phyloP scores from a whole-genome alignment of 192 early-diverging fungal genomes.

The Backusella sp. region DNA sequence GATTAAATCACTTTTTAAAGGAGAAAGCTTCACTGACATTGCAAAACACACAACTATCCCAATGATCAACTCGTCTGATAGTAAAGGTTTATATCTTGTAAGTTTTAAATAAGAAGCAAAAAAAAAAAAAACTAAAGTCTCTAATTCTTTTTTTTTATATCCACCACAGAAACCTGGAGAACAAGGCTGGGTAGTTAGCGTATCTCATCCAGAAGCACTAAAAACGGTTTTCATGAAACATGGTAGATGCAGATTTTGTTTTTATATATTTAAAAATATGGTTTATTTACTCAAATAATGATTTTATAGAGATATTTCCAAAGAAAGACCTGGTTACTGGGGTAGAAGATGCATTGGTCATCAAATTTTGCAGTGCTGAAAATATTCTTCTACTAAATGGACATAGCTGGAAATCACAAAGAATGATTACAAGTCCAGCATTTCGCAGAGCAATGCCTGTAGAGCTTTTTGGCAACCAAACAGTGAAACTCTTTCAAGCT shows the following conservation, averaged over 20 bases:
- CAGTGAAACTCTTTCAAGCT: constrained; percentile 14
- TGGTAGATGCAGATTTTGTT: neutral
- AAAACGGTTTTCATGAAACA: neutral
- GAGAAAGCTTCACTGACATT: neutral
- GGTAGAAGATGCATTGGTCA: neutral
- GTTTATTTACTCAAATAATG: neutral
- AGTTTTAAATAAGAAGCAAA: neutral
- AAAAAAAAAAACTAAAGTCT: too few species aligned
- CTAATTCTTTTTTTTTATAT: too few species aligned
- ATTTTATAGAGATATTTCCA: neutral
- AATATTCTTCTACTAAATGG: neutral
- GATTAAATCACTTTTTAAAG: neutral
- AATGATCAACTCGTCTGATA: neutral
- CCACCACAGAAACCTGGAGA: neutral
- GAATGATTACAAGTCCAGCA: constrained; percentile 26
- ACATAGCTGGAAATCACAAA: neutral
- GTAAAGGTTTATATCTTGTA: neutral
- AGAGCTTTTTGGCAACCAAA: constrained; percentile 17
- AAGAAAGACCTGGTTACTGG: neutral
- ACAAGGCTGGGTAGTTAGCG: neutral
- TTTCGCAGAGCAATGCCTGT: constrained; percentile 34
- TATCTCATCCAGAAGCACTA: neutral
- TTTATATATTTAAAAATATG: neutral
- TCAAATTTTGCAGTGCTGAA: neutral
- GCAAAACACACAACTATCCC: neutral